These are phyloP conservation scores for Phytomonas serpens DNA, from an alignment of 208 protist species.

Conservation along the genomic window DNA sequence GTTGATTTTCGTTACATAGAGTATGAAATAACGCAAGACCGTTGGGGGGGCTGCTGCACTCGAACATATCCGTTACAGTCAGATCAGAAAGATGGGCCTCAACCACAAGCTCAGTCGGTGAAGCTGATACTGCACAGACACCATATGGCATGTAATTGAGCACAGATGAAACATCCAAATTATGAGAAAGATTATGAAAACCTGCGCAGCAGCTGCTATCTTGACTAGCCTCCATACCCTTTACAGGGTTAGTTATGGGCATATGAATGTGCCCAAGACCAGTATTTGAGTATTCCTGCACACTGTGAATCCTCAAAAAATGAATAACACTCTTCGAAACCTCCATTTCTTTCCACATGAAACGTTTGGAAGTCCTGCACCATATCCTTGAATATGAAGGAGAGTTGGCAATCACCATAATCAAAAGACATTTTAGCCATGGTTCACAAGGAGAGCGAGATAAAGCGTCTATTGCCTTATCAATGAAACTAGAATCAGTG, in stretches of 20 bases:
- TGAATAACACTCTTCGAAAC: not conserved
- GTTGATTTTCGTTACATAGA: not conserved
- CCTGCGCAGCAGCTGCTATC: not conserved
- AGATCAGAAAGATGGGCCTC: not conserved
- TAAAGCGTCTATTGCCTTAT: not conserved
- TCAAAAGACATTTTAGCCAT: not conserved
- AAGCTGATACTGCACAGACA: not conserved
- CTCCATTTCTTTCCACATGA: not conserved
- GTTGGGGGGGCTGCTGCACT: not conserved
- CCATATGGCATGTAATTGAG: not conserved
- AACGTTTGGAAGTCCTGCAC: not conserved
- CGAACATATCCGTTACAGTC: not conserved
- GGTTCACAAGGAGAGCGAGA: not conserved
- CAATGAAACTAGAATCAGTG: not conserved
- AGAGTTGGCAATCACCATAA: not conserved
- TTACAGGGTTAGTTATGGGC: not conserved
- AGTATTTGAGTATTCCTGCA: not conserved
- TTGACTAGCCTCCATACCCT: not conserved
- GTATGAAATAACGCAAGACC: not conserved
- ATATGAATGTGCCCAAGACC: not conserved
- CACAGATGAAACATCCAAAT: not conserved
- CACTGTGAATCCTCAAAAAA: not conserved
- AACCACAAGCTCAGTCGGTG: not conserved
- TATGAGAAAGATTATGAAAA: not conserved
- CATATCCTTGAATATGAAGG: not conserved